Evolutionary conservation across 495 filamentous ascomycete genomes (phyloP), one percentile per base, ranked within the genome.

Genomic region (Aspergillus heteromorphus): DNA sequence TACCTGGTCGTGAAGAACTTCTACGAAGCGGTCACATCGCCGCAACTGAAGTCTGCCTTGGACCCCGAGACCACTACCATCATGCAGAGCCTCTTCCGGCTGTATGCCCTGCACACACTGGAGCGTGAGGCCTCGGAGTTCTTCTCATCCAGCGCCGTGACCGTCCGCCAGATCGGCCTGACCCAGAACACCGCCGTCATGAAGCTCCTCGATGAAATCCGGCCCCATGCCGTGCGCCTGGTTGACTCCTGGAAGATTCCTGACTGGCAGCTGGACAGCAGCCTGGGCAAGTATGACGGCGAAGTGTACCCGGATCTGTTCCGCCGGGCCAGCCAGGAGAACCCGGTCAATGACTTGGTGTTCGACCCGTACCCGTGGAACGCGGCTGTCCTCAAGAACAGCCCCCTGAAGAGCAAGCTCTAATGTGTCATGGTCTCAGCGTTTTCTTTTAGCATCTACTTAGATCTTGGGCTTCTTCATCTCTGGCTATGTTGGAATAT

Each of bases 1-100:
- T 87, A 87, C 60, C 71, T 87, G 18, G 73, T 86, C 0, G 83
- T 87, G 27, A 86, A 83, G 71, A 85, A 84, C 72, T 88, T 88
- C 73, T 79, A 87, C 72, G 79, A 83, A 13, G 79, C 83, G n/a
- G 76, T 88, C 40, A 74, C 70, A 23, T 75, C 77, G 4, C 69
- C 71, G n/a, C 57, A 73, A 27, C 69, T 74, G 49, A 59, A 63
- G 6, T 63, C 59, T 23, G 70, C 74, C n/a, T 65, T 87, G 47
- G 81, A 83, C 58, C 45, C 66, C 0, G 75, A 75, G 40, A 84
- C 82, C 11, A 65, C 76, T 34, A 62, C 52, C 16, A 51, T 87
- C 9, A 63, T 88, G 65, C 75, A 79, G 61, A 77, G 79, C 57
- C 79, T 88, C 42, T 88, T 86, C 79, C 76, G 83, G 7, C 79